Evolutionary conservation across 2,329 filamentous ascomycete genomes (phyloP), one percentile per base, ranked within the genome.

Genomic region (Rhinocladiella mackenziei): DNA sequence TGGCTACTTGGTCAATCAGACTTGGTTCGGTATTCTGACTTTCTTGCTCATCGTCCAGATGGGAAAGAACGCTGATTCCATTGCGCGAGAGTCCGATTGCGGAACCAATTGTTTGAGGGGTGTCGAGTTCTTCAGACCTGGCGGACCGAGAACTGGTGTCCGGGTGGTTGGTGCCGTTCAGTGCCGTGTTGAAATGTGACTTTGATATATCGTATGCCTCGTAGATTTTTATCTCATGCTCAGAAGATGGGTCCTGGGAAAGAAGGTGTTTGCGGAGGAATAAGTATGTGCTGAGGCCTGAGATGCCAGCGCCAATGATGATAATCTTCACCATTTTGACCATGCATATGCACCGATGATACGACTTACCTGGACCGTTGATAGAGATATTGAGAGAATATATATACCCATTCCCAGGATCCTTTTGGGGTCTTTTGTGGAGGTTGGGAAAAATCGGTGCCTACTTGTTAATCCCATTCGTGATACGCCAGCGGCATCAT

Each of bases 231-330:
- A 63, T 61, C 20, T 62, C 53, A 39, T 67, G 59, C 17, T 50
- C 39, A 5, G 38, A 26, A n/a, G n/a, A n/a, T n/a, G n/a, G n/a
- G n/a, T n/a, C n/a, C n/a, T n/a, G n/a, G n/a, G n/a, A n/a, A n/a
- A n/a, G n/a, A n/a, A 71, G 62, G 38, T 66, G 62, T 40, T 70
- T 70, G 38, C 60, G 60, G 3, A 71, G 55, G 22, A 61, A 59
- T 7, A 70, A 59, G 41, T 70, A 71, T 28, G 57, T 57, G 8
- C 63, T 44, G 39, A 65, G 66, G 18, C 67, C 68, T 36, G 60
- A 59, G 45, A 71, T 68, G 22, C 66, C 68, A 10, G 58, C 67
- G n/a, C 68, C 68, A 26, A 71, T 56, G 10, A 71, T 69, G 15
- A 63, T 57, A 26, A 71, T 67, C n/a, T n/a, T n/a, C n/a, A n/a